phyloP scores from a whole-genome alignment of 148 eudicot species.

The Oxyria digyna region DNA sequence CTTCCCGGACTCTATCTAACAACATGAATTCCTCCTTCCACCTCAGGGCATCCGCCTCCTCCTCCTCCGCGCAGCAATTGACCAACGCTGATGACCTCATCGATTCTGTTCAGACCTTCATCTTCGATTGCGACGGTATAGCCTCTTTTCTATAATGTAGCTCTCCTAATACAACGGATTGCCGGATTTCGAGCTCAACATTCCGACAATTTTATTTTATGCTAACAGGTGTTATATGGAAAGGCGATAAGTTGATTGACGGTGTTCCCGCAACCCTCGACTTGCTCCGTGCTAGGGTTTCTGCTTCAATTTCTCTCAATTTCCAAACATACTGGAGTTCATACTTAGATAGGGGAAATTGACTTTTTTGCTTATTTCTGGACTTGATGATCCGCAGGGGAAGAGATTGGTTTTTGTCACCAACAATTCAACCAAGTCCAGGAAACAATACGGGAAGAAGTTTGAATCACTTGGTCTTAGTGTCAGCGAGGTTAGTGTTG shows the following conservation, averaged over 20 bases:
- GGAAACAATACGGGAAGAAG: slow-evolving; percentile 95
- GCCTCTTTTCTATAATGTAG: not conserved
- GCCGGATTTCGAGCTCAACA: not conserved
- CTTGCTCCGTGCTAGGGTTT: slow-evolving; percentile 78
- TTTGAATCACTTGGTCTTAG: slow-evolving; percentile 86
- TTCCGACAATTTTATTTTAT: not conserved
- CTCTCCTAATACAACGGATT: not conserved
- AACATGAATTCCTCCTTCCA: slow-evolving; percentile 22
- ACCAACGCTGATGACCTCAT: slow-evolving; percentile 57
- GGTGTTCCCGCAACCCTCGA: slow-evolving; percentile 93
- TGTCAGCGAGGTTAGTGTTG: slow-evolving; percentile 63
- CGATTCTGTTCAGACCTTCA: slow-evolving; percentile 78
- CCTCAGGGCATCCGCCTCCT: slow-evolving; percentile 47
- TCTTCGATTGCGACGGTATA: slow-evolving; percentile 84
- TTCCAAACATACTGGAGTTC: not conserved
- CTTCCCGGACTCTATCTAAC: not conserved
- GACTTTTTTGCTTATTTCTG: not conserved
- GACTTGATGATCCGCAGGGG: slow-evolving; percentile 40
- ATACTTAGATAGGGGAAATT: not conserved
- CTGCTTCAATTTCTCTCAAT: not conserved
- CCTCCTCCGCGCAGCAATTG: slow-evolving; percentile 52
- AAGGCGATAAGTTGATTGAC: slow-evolving; percentile 85
- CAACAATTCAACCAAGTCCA: slow-evolving; percentile 96
- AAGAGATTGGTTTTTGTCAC: slow-evolving; percentile 93
- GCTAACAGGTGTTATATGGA: slow-evolving; percentile 90